Conservation (phyloP, 768 basidiomycete genomes). For the Psilocybe subaeruginosa region DNA sequence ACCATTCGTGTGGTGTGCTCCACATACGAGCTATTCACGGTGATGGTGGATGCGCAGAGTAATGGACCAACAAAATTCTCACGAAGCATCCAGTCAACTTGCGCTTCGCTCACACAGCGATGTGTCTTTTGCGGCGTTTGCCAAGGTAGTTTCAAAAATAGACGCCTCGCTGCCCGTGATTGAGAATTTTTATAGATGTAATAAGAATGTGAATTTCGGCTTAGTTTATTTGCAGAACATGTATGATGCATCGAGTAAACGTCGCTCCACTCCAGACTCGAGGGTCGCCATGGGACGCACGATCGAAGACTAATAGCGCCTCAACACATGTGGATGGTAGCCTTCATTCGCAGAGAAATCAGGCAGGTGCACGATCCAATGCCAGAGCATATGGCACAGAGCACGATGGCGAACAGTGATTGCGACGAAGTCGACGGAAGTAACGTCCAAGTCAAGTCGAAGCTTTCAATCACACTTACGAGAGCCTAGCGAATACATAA, state of each 20-base stretch:
- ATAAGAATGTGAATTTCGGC: not conserved
- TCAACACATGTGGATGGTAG: not conserved
- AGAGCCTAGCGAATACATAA: not conserved
- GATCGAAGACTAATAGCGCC: not conserved
- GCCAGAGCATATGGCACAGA: not conserved
- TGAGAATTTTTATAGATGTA: not conserved
- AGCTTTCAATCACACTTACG: not conserved
- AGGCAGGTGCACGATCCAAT: not conserved
- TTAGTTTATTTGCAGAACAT: not conserved
- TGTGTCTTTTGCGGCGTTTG: not conserved
- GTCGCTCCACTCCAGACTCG: not conserved
- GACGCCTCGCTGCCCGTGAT: not conserved
- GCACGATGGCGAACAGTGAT: not conserved
- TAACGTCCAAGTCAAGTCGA: not conserved
- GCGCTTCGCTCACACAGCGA: not conserved
- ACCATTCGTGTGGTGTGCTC: not conserved
- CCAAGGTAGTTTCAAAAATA: not conserved
- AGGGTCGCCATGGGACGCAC: not conserved
- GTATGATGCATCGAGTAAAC: not conserved
- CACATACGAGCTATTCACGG: not conserved
- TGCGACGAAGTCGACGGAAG: not conserved
- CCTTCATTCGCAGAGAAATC: not conserved
- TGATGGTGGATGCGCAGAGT: not conserved
- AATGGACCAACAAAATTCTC: not conserved
- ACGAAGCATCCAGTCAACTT: not conserved